Evolutionary conservation across 805 yeast species (phyloP).

Genomic region (Metschnikowia anglica): DNA sequence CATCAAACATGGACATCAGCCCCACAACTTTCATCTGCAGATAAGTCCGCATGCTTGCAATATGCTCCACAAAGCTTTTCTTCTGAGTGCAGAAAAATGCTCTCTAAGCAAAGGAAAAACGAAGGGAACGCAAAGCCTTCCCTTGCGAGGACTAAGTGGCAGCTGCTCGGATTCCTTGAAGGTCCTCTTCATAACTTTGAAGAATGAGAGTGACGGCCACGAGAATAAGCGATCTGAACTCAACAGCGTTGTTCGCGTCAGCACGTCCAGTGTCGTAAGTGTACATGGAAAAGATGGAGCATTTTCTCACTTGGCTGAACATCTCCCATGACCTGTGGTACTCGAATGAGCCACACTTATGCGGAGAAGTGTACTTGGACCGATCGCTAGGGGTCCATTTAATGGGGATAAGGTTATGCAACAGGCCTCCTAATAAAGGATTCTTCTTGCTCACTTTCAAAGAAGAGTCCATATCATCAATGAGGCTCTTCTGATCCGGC

Average conservation of each 20-base stretch:
- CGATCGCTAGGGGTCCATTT: constrained; percentile 1
- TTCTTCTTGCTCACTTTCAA: constrained; percentile 9
- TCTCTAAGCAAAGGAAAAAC: too few relatives aligned
- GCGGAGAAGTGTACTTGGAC: constrained; percentile 6
- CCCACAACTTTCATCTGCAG: too few relatives aligned
- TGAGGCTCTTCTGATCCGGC: constrained; percentile 9
- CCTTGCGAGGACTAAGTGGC: neutral
- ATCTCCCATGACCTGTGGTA: constrained; percentile 9
- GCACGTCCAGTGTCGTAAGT: constrained; percentile 1
- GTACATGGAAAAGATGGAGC: constrained; percentile 8
- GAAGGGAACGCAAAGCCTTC: too few relatives aligned
- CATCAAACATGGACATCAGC: too few relatives aligned
- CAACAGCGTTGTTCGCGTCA: constrained; percentile 12
- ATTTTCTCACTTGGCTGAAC: constrained; percentile 8
- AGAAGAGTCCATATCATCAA: constrained; percentile 11
- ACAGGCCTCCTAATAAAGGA: constrained; percentile 5
- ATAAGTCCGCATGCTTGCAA: too few relatives aligned
- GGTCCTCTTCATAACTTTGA: constrained; percentile 11
- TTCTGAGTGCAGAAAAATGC: too few relatives aligned
- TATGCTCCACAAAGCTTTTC: too few relatives aligned
- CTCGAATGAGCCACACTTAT: constrained; percentile 11
- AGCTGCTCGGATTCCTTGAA: constrained; percentile 1
- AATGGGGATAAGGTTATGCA: constrained; percentile 3
- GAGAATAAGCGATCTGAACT: constrained; percentile 8
- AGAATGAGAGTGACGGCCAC: constrained; percentile 10